Conservation (phyloP, 2,329 filamentous ascomycete species). For the Graphilbum ipis-grandicollis region DNA sequence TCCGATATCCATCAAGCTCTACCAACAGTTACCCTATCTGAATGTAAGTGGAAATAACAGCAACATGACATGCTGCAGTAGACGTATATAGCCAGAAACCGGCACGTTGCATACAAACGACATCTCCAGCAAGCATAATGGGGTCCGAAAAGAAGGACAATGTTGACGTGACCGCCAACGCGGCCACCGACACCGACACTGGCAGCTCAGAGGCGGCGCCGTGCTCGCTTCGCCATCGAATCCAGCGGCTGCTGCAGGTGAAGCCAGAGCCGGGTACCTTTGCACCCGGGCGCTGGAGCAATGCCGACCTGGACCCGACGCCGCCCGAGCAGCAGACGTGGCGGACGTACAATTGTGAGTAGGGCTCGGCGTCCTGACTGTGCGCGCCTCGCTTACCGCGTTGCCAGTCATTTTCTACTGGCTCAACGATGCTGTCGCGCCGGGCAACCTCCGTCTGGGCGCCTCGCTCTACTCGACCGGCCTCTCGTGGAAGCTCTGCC, state of each 20-base stretch:
- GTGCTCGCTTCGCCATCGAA: not conserved
- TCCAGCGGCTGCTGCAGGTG: not conserved
- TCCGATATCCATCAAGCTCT: too few species aligned
- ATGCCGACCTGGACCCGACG: slow-evolving; percentile 7
- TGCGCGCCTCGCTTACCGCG: not conserved
- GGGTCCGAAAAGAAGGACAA: too few species aligned
- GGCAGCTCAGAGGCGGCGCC: not conserved
- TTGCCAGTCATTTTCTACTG: slow-evolving; percentile 5
- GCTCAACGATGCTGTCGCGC: slow-evolving; percentile 2
- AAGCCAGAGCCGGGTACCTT: not conserved
- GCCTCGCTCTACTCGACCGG: not conserved
- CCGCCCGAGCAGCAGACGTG: slow-evolving; percentile 6
- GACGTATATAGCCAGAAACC: too few species aligned
- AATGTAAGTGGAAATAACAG: too few species aligned
- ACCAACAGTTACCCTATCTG: too few species aligned
- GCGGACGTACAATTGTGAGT: slow-evolving; percentile 4
- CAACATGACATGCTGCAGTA: too few species aligned
- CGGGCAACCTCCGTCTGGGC: not conserved
- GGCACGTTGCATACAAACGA: too few species aligned
- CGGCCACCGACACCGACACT: not conserved
- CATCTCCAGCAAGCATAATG: too few species aligned
- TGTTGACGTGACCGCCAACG: too few species aligned
- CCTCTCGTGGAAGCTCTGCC: not conserved
- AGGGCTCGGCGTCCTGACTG: too few species aligned
- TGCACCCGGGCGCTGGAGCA: slow-evolving; percentile 1